Base-by-base conservation (phyloP, 208 protist genomes). In the Strigomonas culicis region DNA sequence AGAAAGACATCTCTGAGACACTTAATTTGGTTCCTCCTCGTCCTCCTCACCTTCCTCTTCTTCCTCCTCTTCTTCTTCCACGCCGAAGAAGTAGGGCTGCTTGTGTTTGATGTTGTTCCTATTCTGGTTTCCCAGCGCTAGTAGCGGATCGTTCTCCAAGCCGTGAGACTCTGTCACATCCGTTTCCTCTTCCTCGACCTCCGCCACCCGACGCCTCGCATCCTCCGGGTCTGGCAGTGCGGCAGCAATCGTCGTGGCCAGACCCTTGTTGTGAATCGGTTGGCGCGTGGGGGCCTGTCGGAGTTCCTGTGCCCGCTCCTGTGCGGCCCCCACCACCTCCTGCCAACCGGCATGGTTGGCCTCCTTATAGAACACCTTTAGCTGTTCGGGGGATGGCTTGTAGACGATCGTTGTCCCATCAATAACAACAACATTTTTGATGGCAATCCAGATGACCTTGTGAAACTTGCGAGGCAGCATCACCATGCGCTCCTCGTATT, bases 371-470 rank as follows among this genome's bases (percentile, higher is more conserved):
- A 30, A 58, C 17, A 58, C 24, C 13, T 80, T 77, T 36, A 92
- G 27, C 60, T 95, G 88, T 56, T 88, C 82, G 7, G 85, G 86
- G 2, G 88, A 92, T 22, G 82, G 85, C 47, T 95, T 95, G 46
- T 82, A 79, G n/a, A 70, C 62, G 0, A 95, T 75, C 3, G 66
- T 70, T 34, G 70, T 61, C 59, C 92, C 81, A 3, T 63, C 65
- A 31, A 95, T 77, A 4, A 95, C 82, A 15, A 95, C 68, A 28
- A 95, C 69, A 50, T 95, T 85, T 55, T 80, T 81, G 32, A 92
- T 81, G 44, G 68, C 66, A 2, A 95, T 70, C 86, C 88, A 95
- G 46, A 95, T 92, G 27, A 95, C 88, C 64, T 95, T 95, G 70
- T 86, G 80, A 41, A 95, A 95, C 72, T 92, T 95, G 11, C 88